These are phyloP conservation scores for Mariannaea elegans DNA, from an alignment of 2,329 filamentous ascomycete genomes.

Conservation along the genomic window DNA sequence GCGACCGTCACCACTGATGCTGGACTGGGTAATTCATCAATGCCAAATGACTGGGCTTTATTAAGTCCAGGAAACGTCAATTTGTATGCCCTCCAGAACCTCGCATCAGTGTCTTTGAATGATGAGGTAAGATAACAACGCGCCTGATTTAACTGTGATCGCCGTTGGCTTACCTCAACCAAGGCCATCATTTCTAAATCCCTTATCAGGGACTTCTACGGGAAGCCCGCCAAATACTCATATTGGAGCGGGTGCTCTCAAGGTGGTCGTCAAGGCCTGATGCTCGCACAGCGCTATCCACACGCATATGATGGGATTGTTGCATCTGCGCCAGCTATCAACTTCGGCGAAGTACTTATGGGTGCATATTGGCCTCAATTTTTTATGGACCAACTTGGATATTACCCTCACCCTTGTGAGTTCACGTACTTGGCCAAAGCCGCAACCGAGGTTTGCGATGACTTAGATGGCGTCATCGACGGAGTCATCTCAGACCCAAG, in stretches of 20 bases:
- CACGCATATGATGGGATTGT: conserved; percentile 29
- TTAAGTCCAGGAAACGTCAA: conserved; percentile 22
- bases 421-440: conserved; percentile 8
- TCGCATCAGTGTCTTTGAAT: background rate
- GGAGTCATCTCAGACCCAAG: conserved; percentile 34
- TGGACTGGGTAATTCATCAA: conserved; percentile 8
- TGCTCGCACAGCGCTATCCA: conserved; percentile 26
- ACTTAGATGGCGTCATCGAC: conserved; percentile 33
- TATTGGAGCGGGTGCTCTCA: conserved; percentile 33
- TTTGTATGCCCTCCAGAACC: background rate
- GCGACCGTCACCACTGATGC: conserved; percentile 26
- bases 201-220: conserved; percentile 19
- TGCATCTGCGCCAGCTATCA: conserved; percentile 16
- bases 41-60: conserved; percentile 18
- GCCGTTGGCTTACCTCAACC: background rate
- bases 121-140: conserved; percentile 16
- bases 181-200: conserved; percentile 20
- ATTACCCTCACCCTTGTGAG: conserved; percentile 22
- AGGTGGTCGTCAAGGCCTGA: conserved; percentile 25
- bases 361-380: conserved; percentile 14
- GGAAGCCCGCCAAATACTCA: conserved; percentile 14
- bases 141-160: background rate
- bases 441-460: conserved; percentile 28
- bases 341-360: conserved; percentile 12
- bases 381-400: conserved; percentile 10